A percentile compares a stretch with the other conserved stretches of the same genome.
phyloP scores from a whole-genome alignment of 208 protist species.

The Wallacemonas sp. region DNA sequence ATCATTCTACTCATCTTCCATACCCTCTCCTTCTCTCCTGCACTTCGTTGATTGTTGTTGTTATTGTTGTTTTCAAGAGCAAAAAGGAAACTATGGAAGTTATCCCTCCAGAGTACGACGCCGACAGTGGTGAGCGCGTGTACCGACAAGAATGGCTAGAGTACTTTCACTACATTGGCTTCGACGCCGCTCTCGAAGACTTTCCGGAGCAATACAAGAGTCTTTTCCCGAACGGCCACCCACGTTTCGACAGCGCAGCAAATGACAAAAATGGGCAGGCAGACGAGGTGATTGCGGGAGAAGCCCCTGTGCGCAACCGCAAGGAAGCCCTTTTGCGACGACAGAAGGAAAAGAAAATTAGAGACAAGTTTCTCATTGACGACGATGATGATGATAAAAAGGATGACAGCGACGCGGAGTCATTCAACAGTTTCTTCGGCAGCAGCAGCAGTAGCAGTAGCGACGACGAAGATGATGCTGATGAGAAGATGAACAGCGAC shows the following conservation, averaged over 20 bases:
- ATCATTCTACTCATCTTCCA: not conserved
- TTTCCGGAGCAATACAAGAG: conserved; percentile 63
- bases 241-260: not conserved
- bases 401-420: conserved; percentile 7
- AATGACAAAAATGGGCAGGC: not conserved
- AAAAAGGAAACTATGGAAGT: conserved; percentile 59
- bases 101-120: conserved; percentile 83
- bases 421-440: conserved; percentile 15
- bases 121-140: conserved; percentile 58
- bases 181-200: conserved; percentile 45
- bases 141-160: conserved; percentile 90
- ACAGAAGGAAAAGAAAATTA: not conserved
- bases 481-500: conserved; percentile 7
- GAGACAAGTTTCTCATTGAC: conserved; percentile 25
- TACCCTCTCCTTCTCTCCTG: not conserved
- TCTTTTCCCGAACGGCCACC: conserved; percentile 39
- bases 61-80: not conserved
- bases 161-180: conserved; percentile 85
- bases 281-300: too few species aligned
- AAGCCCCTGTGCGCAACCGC: too few species aligned
- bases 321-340: not conserved
- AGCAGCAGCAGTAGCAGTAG: conserved; percentile 15
- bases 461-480: conserved; percentile 14
- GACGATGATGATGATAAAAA: conserved; percentile 16
- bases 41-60: not conserved